Evolutionary conservation across 139 green algal species (phyloP), one percentile per base, ranked within the genome.

Genomic region (Monoraphidium neglectum): DNA sequence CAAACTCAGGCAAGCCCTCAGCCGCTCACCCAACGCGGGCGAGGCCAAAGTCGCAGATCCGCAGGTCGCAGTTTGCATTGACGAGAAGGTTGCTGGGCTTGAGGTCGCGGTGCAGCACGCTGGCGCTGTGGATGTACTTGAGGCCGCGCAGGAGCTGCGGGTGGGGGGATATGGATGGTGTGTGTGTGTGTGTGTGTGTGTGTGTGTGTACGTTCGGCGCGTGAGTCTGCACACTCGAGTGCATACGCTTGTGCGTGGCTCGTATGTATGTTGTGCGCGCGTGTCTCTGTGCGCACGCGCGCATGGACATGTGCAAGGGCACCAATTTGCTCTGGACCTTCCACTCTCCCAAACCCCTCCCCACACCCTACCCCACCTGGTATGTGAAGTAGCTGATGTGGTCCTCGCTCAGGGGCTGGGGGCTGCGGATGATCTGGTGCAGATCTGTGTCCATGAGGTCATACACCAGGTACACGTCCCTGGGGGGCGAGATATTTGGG

Each of bases 381-480:
- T 98, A 99, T 6, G 97, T 69, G 65, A 99, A 99, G 86, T 98
- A 99, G 74, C 98, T 93, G 62, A 88, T 92, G 86, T 99, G 96
- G 68, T 99, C 95, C 72, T 98, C 91, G n/a, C 89, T 91, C 8
- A 99, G 88, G 8, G 87, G 76, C 87, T 99, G 96, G 5, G 88
- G 86, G 21, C 92, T 97, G n/a, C 92, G 84, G 72, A 99, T 98
- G 89, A 99, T 98, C 79, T 99, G 95, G 86, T 99, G 95, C 75
- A 99, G 83, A 84, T 99, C 96, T 33, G 96, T 99, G 86, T 99
- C 96, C 96, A 99, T 99, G 8, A 99, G 90, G 83, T 99, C 96
- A 72, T 98, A 97, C 76, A 99, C 95, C 4, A 98, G 81, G 81
- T 98, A 98, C 3, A 38, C 43, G 12, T 51, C 43, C 43, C 43